These are phyloP conservation scores for Pyrrhoderma lamaoense DNA, from an alignment of 1,284 basidiomycete genomes.

Conservation along the genomic window DNA sequence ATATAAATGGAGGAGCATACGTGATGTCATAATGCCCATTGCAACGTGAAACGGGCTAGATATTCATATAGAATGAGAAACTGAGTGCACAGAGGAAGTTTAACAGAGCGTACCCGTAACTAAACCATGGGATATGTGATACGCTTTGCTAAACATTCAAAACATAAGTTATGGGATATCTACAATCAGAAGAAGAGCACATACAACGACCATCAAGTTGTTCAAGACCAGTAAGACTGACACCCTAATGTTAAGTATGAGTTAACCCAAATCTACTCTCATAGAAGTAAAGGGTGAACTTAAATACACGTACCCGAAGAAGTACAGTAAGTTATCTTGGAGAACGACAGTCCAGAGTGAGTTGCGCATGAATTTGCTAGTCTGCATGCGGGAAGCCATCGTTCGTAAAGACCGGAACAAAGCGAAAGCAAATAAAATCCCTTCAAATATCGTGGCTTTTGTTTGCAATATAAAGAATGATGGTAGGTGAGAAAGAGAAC, in stretches of 20 bases:
- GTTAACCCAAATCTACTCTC: too few species aligned
- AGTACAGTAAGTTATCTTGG: constrained; percentile 35
- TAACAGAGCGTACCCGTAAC: constrained; percentile 32
- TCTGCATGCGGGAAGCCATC: constrained; percentile 18
- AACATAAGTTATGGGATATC: background rate
- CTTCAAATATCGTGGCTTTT: constrained; percentile 21
- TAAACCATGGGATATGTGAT: constrained; percentile 42
- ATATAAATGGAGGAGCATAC: constrained; percentile 38
- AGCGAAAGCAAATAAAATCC: constrained; percentile 33
- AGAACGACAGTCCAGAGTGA: constrained; percentile 28
- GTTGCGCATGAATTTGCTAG: background rate
- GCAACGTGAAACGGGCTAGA: constrained; percentile 41
- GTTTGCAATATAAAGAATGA: background rate
- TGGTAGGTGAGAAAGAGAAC: constrained; percentile 31
- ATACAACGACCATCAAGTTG: constrained; percentile 39
- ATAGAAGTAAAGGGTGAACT: background rate
- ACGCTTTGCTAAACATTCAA: background rate
- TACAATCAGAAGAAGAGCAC: constrained; percentile 11
- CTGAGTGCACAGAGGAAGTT: background rate
- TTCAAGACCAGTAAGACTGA: constrained; percentile 33
- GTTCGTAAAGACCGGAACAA: constrained; percentile 28
- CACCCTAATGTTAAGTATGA: constrained; percentile 25
- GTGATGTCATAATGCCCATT: constrained; percentile 37
- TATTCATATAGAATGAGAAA: background rate
- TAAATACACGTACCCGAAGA: constrained; percentile 33